phyloP scores from a whole-genome alignment of 495 filamentous ascomycete genomes.

The Clavariopsis aquatica region DNA sequence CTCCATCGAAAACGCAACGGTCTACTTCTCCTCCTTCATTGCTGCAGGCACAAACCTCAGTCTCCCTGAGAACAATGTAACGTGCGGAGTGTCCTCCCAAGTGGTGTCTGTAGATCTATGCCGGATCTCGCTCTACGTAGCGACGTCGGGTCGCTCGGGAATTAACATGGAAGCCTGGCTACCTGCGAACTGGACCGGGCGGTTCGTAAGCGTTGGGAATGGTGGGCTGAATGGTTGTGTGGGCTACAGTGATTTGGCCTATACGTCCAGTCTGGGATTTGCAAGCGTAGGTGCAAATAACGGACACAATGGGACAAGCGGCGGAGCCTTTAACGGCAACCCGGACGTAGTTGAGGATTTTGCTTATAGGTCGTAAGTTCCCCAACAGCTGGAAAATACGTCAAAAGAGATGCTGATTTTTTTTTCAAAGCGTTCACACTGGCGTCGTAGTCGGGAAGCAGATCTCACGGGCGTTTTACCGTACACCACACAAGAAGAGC shows the following conservation, averaged over 20 bases:
- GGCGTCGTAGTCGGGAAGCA: slow-evolving; percentile 48
- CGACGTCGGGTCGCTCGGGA: slow-evolving; percentile 55
- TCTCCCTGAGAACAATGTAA: slow-evolving; percentile 51
- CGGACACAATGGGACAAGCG: slow-evolving; percentile 58
- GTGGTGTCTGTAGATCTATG: slow-evolving; percentile 53
- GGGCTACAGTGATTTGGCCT: slow-evolving; percentile 39
- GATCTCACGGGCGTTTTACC: slow-evolving; percentile 53
- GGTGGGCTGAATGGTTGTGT: slow-evolving; percentile 42
- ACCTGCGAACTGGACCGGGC: slow-evolving; percentile 47
- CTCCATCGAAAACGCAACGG: slow-evolving; percentile 19
- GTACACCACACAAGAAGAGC: slow-evolving; percentile 48
- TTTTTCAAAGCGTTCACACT: slow-evolving; percentile 18
- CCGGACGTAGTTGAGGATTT: slow-evolving; percentile 56
- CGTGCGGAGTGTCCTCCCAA: slow-evolving; percentile 50
- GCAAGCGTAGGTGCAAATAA: slow-evolving; percentile 51
- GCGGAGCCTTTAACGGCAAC: slow-evolving; percentile 54
- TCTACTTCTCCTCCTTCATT: slow-evolving; percentile 45
- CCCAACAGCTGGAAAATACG: background rate
- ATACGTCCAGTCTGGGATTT: slow-evolving; percentile 52
- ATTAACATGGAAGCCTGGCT: slow-evolving; percentile 63
- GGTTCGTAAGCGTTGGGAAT: slow-evolving; percentile 42
- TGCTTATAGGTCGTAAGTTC: slow-evolving; percentile 46
- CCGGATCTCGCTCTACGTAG: slow-evolving; percentile 58
- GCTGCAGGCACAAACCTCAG: slow-evolving; percentile 53
- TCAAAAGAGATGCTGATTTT: background rate